Base-by-base conservation (phyloP, 2,329 filamentous ascomycete species). In the Trichoderma sp. region DNA sequence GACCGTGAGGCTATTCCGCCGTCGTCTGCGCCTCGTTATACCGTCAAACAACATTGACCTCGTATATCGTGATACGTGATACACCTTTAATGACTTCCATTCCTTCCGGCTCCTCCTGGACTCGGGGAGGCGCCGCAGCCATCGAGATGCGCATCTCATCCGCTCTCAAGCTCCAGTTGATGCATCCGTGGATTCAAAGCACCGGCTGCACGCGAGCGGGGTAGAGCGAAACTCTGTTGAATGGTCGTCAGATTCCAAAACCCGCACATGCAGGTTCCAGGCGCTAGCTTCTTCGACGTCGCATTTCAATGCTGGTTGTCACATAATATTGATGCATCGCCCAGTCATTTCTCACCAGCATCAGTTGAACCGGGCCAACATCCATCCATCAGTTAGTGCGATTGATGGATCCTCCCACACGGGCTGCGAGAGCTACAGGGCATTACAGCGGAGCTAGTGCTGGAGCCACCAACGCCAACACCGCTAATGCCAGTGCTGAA, bases 211-310 rank as follows among this genome's bases (percentile, higher is more conserved):
- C 13, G 25, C 61, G 34, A 53, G 50, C 50, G 61, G 61, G 61
- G 61, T 64, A 39, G 50, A n/a, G 22, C 37, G 35, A 54, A 42
- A 64, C 61, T 56, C 48, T 42, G 48, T 54, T 12, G 27, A n/a
- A 9, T 19, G n/a, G n/a, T 54, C 6, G 50, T 34, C 15, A 64
- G 59, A 63, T 63, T 52, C 50, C 25, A 64, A 63, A 64, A 17
- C 45, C 48, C 22, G 48, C 35, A 53, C 37, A 56, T 65, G 63
- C 52, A 65, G 52, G 50, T 65, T 48, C 52, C 52, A 45, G 12
- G 27, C 29, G 35, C 39, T 65, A 64, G 13, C 6, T 39, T 13
- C 7, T 3, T 19, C n/a, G 29, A 22, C n/a, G 57, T 42, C 57
- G 37, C 42, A 48, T 48, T 22, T 19, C n/a, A n/a, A 48, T 48